Percentiles rank a stretch among this genome's conserved stretches.
phyloP scores from a whole-genome alignment of 768 basidiomycete species.

The Agaricus blazei region DNA sequence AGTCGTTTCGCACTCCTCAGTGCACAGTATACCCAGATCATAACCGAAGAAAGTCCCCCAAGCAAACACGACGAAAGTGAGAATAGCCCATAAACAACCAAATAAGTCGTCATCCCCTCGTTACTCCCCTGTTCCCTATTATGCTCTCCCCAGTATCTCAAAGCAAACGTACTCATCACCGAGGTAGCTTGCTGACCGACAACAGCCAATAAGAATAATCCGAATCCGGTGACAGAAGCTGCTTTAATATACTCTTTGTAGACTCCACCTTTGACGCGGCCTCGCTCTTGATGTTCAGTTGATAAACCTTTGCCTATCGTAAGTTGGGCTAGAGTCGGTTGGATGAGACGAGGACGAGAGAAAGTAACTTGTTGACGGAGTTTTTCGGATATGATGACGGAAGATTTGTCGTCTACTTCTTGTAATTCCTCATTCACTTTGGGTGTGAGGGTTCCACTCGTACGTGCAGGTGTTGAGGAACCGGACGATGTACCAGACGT shows the following conservation, averaged over 20 bases:
- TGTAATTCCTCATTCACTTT: constrained; percentile 13
- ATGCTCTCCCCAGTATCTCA: constrained; percentile 81
- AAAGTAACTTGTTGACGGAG: constrained; percentile 53
- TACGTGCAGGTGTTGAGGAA: constrained; percentile 42
- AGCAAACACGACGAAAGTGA: constrained; percentile 53
- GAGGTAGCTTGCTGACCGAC: constrained; percentile 53
- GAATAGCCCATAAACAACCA: constrained; percentile 64
- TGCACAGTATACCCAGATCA: constrained; percentile 76
- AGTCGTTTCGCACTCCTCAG: constrained; percentile 68
- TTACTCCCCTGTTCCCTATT: constrained; percentile 60
- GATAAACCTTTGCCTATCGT: constrained; percentile 41
- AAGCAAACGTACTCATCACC: constrained; percentile 56
- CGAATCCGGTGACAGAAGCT: constrained; percentile 70
- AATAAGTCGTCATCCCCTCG: constrained; percentile 49
- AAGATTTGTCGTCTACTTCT: constrained; percentile 12
- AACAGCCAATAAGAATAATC: constrained; percentile 52
- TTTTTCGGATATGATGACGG: constrained; percentile 46
- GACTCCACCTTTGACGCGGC: constrained; percentile 71
- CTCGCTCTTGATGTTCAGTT: constrained; percentile 75
- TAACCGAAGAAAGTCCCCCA: constrained; percentile 49
- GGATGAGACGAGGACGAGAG: constrained; percentile 46
- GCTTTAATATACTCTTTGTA: constrained; percentile 78
- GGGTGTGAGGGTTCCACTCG: constrained; percentile 32
- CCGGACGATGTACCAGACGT: constrained; percentile 40
- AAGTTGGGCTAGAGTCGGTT: constrained; percentile 32